These are phyloP conservation scores for Asterella californica DNA, from an alignment of 225 moss, liverwort and hornwort genomes.

Conservation along the genomic window DNA sequence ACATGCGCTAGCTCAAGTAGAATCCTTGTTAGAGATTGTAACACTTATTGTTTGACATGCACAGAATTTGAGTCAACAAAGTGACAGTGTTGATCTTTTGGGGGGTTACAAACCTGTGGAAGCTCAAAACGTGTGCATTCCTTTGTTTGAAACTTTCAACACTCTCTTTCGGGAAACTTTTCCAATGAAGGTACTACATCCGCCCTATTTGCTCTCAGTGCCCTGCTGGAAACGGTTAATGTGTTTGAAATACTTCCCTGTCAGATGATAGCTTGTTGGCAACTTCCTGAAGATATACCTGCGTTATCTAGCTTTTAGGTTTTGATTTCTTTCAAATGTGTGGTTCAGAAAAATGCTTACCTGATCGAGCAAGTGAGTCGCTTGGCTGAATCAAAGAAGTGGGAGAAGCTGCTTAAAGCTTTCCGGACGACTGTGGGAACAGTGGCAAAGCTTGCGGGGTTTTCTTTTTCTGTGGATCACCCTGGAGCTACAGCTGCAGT, in stretches of 20 bases:
- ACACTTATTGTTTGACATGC: neutral
- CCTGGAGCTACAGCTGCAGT: slow-evolving; percentile 18
- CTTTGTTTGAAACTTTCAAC: slow-evolving; percentile 71
- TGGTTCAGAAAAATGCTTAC: slow-evolving; percentile 58
- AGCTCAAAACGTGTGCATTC: slow-evolving; percentile 85
- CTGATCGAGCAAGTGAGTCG: slow-evolving; percentile 66
- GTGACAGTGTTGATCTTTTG: slow-evolving; percentile 90
- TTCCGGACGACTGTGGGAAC: slow-evolving; percentile 60
- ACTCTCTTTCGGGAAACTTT: slow-evolving; percentile 71
- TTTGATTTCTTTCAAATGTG: neutral
- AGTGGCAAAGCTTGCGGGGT: slow-evolving; percentile 56
- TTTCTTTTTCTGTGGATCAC: slow-evolving; percentile 36
- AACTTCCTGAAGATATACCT: neutral
- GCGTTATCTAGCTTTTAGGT: neutral
- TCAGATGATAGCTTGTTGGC: neutral
- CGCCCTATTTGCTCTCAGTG: neutral
- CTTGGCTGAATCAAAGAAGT: slow-evolving; percentile 73
- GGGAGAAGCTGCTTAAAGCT: slow-evolving; percentile 78
- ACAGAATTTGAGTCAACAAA: slow-evolving; percentile 94
- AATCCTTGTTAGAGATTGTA: neutral
- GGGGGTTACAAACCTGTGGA: slow-evolving; percentile 97
- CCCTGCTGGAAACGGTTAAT: neutral
- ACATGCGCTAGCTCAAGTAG: neutral
- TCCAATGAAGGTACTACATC: slow-evolving; percentile 49
- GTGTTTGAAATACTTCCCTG: neutral